Conservation (phyloP, 495 filamentous ascomycete genomes). For the Penicillium psychrofluorescens region DNA sequence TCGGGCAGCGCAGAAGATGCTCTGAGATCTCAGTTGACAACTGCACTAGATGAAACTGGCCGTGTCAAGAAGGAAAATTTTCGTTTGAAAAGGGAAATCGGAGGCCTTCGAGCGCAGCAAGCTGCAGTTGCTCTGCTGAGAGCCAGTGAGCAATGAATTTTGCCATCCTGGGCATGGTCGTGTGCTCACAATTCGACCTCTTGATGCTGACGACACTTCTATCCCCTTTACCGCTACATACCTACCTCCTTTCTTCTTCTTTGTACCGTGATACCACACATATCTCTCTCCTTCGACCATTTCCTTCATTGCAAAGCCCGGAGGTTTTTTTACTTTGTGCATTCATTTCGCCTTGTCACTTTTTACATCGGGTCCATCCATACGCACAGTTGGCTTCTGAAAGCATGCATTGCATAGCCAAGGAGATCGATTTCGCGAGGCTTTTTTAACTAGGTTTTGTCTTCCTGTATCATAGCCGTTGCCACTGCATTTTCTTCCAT, state of each 20-base stretch:
- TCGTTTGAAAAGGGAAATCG: constrained; percentile 53
- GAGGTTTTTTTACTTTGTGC: constrained; percentile 12
- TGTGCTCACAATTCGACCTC: too few species aligned
- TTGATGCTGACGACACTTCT: too few species aligned
- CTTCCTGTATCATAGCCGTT: constrained; percentile 23
- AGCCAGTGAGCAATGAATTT: constrained; percentile 24
- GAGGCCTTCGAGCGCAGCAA: constrained; percentile 37
- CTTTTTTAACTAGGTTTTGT: constrained; percentile 12
- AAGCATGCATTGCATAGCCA: constrained; percentile 16
- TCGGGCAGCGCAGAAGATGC: constrained; percentile 68
- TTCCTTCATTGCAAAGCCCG: constrained; percentile 7
- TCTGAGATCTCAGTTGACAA: constrained; percentile 57
- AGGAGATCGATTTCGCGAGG: constrained; percentile 15
- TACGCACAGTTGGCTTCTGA: constrained; percentile 9
- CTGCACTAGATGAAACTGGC: constrained; percentile 59
- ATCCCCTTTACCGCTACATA: too few species aligned
- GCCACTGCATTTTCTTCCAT: constrained; percentile 9
- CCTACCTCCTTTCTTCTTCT: constrained; percentile 2
- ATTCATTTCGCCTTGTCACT: constrained; percentile 14
- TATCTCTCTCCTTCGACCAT: constrained; percentile 5
- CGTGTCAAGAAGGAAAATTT: constrained; percentile 75
- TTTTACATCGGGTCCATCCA: constrained; percentile 1
- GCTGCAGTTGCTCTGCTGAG: constrained; percentile 32
- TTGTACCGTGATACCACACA: constrained; percentile 13
- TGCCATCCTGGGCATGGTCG: too few species aligned